Percentiles rank a stretch among this genome's conserved stretches.
Evolutionary conservation across 73 alveolate genomes (phyloP).

Genomic region (Loxodes magnus): DNA sequence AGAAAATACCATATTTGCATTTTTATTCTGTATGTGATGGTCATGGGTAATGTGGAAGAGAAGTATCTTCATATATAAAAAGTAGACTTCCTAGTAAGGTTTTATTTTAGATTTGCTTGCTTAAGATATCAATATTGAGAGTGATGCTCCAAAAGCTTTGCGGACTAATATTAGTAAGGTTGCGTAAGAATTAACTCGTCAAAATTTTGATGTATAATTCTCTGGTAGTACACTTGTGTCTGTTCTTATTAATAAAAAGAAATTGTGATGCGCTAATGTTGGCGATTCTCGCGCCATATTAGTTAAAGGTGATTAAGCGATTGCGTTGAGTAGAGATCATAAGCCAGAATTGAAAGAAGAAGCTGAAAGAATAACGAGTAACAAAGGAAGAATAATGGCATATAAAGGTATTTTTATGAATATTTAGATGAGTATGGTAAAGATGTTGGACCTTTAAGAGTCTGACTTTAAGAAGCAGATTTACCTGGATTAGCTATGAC

Average conservation of each 20-base stretch:
- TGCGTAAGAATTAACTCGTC: not conserved
- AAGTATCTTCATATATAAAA: slow-evolving; percentile 26
- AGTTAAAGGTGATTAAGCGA: slow-evolving; percentile 22
- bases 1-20: slow-evolving; percentile 13
- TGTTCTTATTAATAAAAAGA: slow-evolving; percentile 29
- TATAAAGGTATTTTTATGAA: slow-evolving; percentile 10
- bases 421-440: not conserved
- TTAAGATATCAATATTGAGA: not conserved
- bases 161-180: not conserved
- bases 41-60: slow-evolving; percentile 40
- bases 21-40: slow-evolving; percentile 50
- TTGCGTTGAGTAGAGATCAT: slow-evolving; percentile 54
- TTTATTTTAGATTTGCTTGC: no score
- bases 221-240: slow-evolving; percentile 2
- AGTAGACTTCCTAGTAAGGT: slow-evolving; percentile 25
- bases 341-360: slow-evolving; percentile 66
- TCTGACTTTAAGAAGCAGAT: slow-evolving; percentile 19
- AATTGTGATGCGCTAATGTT: slow-evolving; percentile 49
- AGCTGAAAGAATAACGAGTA: slow-evolving; percentile 37
- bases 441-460: slow-evolving; percentile 14
- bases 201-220: not conserved
- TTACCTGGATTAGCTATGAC: slow-evolving; percentile 21
- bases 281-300: slow-evolving; percentile 72
- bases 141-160: not conserved
- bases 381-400: slow-evolving; percentile 74